phyloP scores from a whole-genome alignment of 2,329 filamentous ascomycete genomes.

The Ophiosphaerella narmari region DNA sequence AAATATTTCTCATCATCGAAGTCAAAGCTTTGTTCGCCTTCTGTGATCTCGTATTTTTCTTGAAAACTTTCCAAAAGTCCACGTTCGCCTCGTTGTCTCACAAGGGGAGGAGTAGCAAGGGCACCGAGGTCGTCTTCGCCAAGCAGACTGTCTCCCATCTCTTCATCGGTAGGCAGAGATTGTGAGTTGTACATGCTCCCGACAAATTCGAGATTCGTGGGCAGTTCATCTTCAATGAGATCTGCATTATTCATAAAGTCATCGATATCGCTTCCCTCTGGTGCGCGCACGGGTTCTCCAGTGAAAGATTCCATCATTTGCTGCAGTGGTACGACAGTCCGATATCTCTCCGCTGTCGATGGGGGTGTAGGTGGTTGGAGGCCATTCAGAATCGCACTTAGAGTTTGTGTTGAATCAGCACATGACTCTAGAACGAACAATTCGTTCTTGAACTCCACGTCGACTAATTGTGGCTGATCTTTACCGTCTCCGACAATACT shows the following conservation, averaged over 20 bases:
- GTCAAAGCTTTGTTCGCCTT: constrained; percentile 66
- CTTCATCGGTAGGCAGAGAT: constrained; percentile 46
- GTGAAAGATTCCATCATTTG: constrained; percentile 90
- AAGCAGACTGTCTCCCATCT: constrained; percentile 49
- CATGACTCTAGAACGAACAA: constrained; percentile 92
- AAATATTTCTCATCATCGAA: constrained; percentile 82
- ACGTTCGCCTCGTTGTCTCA: constrained; percentile 41
- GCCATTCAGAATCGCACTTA: constrained; percentile 78
- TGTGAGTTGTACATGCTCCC: constrained; percentile 60
- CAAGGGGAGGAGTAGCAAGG: constrained; percentile 37
- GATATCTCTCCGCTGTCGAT: constrained; percentile 81
- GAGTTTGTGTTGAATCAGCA: constrained; percentile 93
- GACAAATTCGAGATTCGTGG: constrained; percentile 52
- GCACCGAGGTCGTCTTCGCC: constrained; percentile 47
- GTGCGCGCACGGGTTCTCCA: constrained; percentile 75
- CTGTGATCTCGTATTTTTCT: constrained; percentile 58
- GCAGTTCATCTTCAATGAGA: constrained; percentile 48
- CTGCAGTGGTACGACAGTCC: constrained; percentile 82
- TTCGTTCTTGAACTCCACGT: constrained; percentile 82
- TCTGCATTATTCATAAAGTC: constrained; percentile 47
- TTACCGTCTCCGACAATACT: constrained; percentile 61
- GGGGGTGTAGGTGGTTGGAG: constrained; percentile 83
- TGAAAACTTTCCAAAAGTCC: constrained; percentile 56
- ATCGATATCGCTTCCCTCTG: constrained; percentile 60
- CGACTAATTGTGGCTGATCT: constrained; percentile 68